Evolutionary conservation across 2,329 filamentous ascomycete genomes (phyloP).

Genomic region (Sarocladium kiliense): DNA sequence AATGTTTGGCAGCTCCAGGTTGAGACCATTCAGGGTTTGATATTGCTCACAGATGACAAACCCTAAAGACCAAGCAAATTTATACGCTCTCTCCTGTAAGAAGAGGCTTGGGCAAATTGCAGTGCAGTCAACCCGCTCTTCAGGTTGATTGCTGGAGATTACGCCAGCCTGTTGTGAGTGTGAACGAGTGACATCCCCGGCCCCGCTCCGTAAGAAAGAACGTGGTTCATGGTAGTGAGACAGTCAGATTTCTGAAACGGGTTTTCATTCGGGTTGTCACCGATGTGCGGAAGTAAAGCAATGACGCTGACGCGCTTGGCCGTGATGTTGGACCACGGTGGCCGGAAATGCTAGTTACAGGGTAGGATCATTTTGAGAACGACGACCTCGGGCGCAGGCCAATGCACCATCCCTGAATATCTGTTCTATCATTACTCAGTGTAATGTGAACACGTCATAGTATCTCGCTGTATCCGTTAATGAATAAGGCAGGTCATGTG

Average conservation of each 20-base stretch:
- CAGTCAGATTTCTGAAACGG: neutral
- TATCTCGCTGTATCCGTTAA: too few species aligned
- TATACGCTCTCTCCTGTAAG: neutral
- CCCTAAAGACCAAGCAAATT: neutral
- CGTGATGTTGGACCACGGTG: too few species aligned
- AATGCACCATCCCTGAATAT: too few species aligned
- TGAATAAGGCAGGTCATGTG: too few species aligned
- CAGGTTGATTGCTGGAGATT: slow-evolving; percentile 8
- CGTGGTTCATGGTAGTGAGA: too few species aligned
- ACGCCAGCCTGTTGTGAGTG: neutral
- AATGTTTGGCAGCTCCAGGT: neutral
- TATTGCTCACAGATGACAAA: neutral
- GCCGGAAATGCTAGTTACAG: too few species aligned
- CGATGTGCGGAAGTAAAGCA: too few species aligned
- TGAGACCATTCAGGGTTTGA: neutral
- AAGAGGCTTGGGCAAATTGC: neutral
- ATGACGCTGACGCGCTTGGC: too few species aligned
- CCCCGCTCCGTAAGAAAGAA: neutral
- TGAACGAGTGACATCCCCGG: neutral
- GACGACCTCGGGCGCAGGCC: too few species aligned
- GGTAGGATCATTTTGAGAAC: neutral
- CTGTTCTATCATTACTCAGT: too few species aligned
- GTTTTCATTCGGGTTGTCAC: too few species aligned
- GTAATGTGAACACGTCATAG: too few species aligned
- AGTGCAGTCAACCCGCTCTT: neutral